Conservation (phyloP, 2,329 filamentous ascomycete species). For the Clonostachys chloroleuca region DNA sequence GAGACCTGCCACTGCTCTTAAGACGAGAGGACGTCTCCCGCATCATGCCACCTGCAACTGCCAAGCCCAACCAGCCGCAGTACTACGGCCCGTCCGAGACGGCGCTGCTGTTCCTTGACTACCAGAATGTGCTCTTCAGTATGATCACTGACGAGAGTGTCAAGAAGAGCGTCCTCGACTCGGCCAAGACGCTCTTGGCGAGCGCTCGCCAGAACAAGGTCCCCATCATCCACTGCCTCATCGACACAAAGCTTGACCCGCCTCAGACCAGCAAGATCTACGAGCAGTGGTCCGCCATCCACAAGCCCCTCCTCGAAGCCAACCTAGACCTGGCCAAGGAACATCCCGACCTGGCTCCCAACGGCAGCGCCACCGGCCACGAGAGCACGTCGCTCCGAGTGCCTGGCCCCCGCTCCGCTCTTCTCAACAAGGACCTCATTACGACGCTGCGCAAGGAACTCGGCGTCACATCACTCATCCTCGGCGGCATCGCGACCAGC, state of each 20-base stretch:
- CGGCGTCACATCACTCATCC: background rate
- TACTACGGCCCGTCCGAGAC: background rate
- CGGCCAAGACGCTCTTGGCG: background rate
- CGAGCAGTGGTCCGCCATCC: background rate
- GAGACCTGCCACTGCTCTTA: too few species aligned
- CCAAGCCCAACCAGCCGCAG: background rate
- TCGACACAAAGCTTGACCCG: background rate
- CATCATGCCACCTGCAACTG: background rate
- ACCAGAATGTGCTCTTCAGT: background rate
- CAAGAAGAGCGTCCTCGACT: background rate
- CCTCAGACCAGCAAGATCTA: background rate
- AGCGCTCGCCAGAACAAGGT: background rate
- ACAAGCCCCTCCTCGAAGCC: background rate
- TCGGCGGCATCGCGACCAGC: background rate
- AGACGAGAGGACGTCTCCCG: too few species aligned
- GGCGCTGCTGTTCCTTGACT: background rate
- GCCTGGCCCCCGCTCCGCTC: background rate
- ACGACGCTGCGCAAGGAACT: background rate
- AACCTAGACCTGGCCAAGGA: background rate
- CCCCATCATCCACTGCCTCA: background rate
- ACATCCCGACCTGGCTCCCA: background rate
- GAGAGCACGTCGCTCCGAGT: background rate
- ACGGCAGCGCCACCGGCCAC: background rate
- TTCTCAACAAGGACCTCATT: background rate
- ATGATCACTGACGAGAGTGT: background rate